Conservation (phyloP, 495 filamentous ascomycete species). For the Hypoxylon perforatum region DNA sequence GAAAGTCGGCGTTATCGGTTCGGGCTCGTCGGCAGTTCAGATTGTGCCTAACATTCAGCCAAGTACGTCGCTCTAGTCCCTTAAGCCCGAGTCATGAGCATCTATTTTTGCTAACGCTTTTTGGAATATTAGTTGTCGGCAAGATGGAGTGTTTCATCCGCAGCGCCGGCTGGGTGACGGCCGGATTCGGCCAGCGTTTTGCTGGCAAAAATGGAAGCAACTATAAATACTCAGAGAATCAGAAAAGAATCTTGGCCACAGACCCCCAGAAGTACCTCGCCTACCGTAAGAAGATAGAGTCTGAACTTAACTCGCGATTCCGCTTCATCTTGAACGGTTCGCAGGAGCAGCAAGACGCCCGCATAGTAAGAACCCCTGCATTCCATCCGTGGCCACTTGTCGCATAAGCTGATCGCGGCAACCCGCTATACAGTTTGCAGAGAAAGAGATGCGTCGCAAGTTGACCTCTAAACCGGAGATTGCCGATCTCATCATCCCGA, state of each 20-base stretch:
- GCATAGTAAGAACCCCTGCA: no score
- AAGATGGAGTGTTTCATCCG: constrained; percentile 57
- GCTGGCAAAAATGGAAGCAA: neutral
- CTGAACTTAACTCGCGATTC: constrained; percentile 58
- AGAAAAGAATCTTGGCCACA: constrained; percentile 45
- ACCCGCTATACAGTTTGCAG: constrained; percentile 47
- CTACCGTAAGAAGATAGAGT: constrained; percentile 55
- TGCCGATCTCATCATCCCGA: constrained; percentile 48
- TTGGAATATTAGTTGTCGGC: constrained; percentile 48
- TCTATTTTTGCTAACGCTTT: neutral
- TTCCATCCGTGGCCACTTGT: no score
- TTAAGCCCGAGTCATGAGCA: no score
- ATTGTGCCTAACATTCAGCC: constrained; percentile 61
- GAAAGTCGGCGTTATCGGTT: constrained; percentile 53
- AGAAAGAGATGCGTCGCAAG: constrained; percentile 55
- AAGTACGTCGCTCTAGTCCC: constrained; percentile 46
- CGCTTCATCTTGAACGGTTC: constrained; percentile 56
- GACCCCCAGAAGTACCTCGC: constrained; percentile 50
- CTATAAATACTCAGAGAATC: constrained; percentile 32
- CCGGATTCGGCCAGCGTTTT: neutral
- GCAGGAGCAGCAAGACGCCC: constrained; percentile 48
- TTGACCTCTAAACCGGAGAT: constrained; percentile 37
- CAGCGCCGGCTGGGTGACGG: constrained; percentile 65
- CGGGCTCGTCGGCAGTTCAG: constrained; percentile 59
- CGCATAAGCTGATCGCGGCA: constrained; percentile 41